These are phyloP conservation scores for Fusarium vanettenii DNA, from an alignment of 2,329 filamentous ascomycete species.

Conservation along the genomic window DNA sequence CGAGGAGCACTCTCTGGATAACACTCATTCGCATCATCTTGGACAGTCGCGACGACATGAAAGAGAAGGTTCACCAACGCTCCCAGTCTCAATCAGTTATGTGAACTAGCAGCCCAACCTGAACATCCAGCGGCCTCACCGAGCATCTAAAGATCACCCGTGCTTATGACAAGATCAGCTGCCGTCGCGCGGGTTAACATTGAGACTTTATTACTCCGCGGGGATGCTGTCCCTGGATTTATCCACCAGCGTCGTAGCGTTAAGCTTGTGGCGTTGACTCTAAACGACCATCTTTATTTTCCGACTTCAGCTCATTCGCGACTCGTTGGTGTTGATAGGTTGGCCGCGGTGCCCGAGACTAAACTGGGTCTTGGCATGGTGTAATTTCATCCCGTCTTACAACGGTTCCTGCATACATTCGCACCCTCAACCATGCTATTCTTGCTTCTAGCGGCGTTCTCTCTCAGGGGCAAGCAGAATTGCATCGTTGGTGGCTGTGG, in stretches of 20 bases:
- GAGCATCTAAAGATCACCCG: not conserved
- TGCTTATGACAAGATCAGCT: not conserved
- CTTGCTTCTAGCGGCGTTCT: slow-evolving; percentile 1
- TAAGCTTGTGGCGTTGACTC: slow-evolving; percentile 5
- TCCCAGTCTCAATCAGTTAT: not conserved
- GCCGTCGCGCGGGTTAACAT: not conserved
- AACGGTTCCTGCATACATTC: not conserved
- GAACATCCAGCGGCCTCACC: not conserved
- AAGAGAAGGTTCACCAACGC: not conserved
- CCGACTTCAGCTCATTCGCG: not conserved
- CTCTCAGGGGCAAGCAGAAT: not conserved
- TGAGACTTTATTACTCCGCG: not conserved
- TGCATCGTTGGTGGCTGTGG: slow-evolving; percentile 1
- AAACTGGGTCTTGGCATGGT: slow-evolving; percentile 3
- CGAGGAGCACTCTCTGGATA: not conserved
- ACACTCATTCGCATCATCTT: not conserved
- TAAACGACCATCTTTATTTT: slow-evolving; percentile 8
- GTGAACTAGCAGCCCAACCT: not conserved
- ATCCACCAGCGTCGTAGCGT: not conserved
- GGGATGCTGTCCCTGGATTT: slow-evolving; percentile 4
- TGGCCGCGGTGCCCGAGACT: not conserved
- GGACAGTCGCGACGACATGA: not conserved
- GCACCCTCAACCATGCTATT: not conserved
- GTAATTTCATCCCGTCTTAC: slow-evolving; percentile 15
- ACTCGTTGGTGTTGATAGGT: not conserved